phyloP scores from a whole-genome alignment of 768 basidiomycete species.

The Pleurotus citrinopileatus region DNA sequence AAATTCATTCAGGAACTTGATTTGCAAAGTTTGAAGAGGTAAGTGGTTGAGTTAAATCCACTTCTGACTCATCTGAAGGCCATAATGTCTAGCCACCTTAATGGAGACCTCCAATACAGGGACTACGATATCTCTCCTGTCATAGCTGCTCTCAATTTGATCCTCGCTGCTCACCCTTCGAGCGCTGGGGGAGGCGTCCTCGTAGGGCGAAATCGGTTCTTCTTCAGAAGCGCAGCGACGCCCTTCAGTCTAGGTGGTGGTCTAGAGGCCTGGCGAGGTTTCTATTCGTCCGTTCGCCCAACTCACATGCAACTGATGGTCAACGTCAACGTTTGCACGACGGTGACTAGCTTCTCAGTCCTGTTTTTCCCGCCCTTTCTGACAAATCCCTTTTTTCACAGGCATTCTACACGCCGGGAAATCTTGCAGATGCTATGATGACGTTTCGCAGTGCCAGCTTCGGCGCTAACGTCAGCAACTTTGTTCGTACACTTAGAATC shows the following conservation, averaged over 20 bases:
- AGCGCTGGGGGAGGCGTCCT: slow-evolving; percentile 57
- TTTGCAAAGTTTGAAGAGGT: slow-evolving; percentile 45
- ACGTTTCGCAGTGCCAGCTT: slow-evolving; percentile 53
- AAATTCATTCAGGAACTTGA: slow-evolving; percentile 48
- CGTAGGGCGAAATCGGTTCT: slow-evolving; percentile 66
- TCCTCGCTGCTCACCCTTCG: slow-evolving; percentile 55
- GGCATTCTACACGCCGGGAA: slow-evolving; percentile 60
- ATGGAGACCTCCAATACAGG: slow-evolving; percentile 51
- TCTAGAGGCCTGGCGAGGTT: slow-evolving; percentile 56
- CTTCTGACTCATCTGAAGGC: slow-evolving; percentile 22
- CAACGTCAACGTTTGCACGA: slow-evolving; percentile 55
- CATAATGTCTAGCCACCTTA: slow-evolving; percentile 42
- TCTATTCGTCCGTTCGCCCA: slow-evolving; percentile 59
- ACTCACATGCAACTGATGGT: slow-evolving; percentile 57
- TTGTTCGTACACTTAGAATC: slow-evolving; percentile 65
- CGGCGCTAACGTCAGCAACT: slow-evolving; percentile 57
- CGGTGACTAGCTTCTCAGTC: slow-evolving; percentile 31
- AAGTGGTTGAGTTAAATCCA: slow-evolving; percentile 21
- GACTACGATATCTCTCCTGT: slow-evolving; percentile 56
- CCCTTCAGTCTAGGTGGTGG: slow-evolving; percentile 52
- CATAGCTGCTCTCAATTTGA: slow-evolving; percentile 62
- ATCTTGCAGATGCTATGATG: slow-evolving; percentile 59
- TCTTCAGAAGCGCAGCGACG: slow-evolving; percentile 50
- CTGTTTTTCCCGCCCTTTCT: neutral
- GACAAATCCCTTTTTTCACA: slow-evolving; percentile 46